Conservation (phyloP, 2,329 filamentous ascomycete genomes). For the Periconia macrospinosa region DNA sequence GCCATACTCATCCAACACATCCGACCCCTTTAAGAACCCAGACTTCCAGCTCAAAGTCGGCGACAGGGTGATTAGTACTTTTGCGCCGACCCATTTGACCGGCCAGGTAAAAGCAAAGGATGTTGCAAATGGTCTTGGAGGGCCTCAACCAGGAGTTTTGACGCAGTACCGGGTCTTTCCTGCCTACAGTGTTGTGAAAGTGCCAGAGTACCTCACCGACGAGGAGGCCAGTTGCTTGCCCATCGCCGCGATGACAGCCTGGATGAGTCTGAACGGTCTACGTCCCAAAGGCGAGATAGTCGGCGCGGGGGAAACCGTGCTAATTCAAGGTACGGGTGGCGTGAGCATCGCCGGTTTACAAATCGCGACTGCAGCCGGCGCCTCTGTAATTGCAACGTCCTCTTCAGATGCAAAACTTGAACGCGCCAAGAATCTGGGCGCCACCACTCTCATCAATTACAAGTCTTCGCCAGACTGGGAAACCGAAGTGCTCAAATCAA, state of each 20-base stretch:
- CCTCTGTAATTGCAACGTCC: constrained; percentile 60
- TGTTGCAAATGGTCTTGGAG: constrained; percentile 61
- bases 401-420: constrained; percentile 59
- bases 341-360: constrained; percentile 45
- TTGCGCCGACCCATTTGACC: constrained; percentile 58
- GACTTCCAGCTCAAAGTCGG: constrained; percentile 45
- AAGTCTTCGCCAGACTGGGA: constrained; percentile 62
- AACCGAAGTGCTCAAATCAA: constrained; percentile 55
- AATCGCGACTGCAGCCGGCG: constrained; percentile 47
- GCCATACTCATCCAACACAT: constrained; percentile 38
- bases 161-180: constrained; percentile 63
- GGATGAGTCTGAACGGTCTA: constrained; percentile 67
- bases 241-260: constrained; percentile 65
- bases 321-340: constrained; percentile 51
- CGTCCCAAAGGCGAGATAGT: constrained; percentile 56
- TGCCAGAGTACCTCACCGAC: constrained; percentile 59
- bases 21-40: constrained; percentile 50
- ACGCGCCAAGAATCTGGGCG: constrained; percentile 59
- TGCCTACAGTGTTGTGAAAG: constrained; percentile 57
- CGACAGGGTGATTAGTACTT: constrained; percentile 69
- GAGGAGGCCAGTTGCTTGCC: constrained; percentile 64
- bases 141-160: constrained; percentile 61
- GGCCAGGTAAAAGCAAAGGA: constrained; percentile 62
- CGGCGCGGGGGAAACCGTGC: constrained; percentile 42
- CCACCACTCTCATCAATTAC: constrained; percentile 64